Percentiles rank a stretch among this genome's conserved stretches.
phyloP scores from a whole-genome alignment of 441 rosid genomes.

The Populus hybrid region DNA sequence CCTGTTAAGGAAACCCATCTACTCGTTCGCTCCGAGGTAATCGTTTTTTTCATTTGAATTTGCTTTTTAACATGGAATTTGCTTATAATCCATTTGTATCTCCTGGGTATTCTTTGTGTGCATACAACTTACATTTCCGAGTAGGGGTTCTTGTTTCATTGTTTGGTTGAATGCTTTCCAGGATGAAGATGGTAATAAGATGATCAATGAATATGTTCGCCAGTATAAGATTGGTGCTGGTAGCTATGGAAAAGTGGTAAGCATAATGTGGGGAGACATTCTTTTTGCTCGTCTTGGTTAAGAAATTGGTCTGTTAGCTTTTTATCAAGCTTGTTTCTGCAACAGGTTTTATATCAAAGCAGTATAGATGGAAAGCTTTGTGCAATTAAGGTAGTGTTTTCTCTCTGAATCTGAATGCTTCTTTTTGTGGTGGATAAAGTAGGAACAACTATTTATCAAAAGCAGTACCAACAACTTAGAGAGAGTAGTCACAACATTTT shows the following conservation, averaged over 20 bases:
- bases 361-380: conserved; percentile 68
- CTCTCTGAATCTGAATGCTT: conserved; percentile 9
- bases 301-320: conserved; percentile 8
- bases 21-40: conserved; percentile 83
- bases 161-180: conserved; percentile 22
- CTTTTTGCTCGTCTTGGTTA: conserved; percentile 8
- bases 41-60: background rate
- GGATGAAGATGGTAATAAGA: conserved; percentile 93
- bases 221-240: conserved; percentile 87
- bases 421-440: conserved; percentile 13
- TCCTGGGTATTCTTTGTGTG: background rate
- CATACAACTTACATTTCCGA: background rate
- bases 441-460: background rate
- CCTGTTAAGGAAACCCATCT: conserved; percentile 81
- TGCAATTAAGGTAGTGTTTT: conserved; percentile 72
- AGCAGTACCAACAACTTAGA: background rate
- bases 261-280: conserved; percentile 19
- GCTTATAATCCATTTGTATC: background rate
- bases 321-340: conserved; percentile 20
- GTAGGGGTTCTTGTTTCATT: conserved; percentile 2
- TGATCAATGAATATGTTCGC: conserved; percentile 82
- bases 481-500: background rate
- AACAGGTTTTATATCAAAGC: conserved; percentile 80
- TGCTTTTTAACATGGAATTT: background rate
- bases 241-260: conserved; percentile 99